phyloP scores from a whole-genome alignment of 1,139 yeast species.

The Hansenula sp. region DNA sequence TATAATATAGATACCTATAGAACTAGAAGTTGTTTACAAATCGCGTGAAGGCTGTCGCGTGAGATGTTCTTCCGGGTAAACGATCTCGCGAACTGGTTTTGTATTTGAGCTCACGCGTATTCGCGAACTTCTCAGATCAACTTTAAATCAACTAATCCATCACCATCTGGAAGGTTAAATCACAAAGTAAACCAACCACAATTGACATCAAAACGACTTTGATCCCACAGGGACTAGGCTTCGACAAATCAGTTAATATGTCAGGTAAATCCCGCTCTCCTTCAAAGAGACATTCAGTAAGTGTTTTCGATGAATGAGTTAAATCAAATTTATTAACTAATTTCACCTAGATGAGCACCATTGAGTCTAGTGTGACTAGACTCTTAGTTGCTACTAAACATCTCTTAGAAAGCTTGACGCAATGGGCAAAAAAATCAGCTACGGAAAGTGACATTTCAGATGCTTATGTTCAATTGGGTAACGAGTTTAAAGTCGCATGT shows the following conservation, averaged over 20 bases:
- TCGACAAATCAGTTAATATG: background rate
- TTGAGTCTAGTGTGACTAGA: conserved; percentile 80
- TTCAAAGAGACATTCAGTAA: conserved; percentile 22
- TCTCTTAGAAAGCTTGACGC: conserved; percentile 75
- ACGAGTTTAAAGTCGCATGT: conserved; percentile 86
- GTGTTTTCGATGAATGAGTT: conserved; percentile 3
- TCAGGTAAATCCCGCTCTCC: conserved; percentile 2
- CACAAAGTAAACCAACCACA: too few relatives aligned
- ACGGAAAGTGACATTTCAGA: conserved; percentile 85
- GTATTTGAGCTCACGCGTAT: too few relatives aligned
- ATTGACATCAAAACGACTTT: too few relatives aligned
- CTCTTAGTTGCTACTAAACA: conserved; percentile 87
- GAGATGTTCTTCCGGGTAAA: background rate
- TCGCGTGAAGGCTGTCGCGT: background rate
- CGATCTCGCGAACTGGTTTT: background rate
- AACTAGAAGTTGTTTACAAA: background rate
- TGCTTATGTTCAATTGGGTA: conserved; percentile 88
- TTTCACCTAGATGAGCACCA: conserved; percentile 43
- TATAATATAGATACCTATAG: too few relatives aligned
- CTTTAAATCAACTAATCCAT: too few relatives aligned
- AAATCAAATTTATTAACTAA: background rate
- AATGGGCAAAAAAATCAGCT: conserved; percentile 83
- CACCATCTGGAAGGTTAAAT: too few relatives aligned
- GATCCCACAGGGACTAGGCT: too few relatives aligned
- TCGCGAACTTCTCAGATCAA: too few relatives aligned